phyloP scores from a whole-genome alignment of 805 yeast genomes.

The Ogataea siamensis region DNA sequence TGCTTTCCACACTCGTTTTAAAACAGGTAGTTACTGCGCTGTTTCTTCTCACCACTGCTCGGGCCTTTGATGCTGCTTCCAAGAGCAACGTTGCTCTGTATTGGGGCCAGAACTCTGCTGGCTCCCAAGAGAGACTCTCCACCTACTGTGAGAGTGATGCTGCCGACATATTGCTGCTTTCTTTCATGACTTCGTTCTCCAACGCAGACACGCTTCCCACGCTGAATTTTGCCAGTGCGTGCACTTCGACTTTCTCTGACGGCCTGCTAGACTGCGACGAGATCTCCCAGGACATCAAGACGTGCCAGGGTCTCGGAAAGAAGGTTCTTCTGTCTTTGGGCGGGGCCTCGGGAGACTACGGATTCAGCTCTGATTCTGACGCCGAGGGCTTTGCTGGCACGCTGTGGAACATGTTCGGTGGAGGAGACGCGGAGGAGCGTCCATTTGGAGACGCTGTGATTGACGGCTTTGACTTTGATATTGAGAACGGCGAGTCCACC shows the following conservation, averaged over 20 bases:
- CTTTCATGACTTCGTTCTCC: slow-evolving; percentile 70
- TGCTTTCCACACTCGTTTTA: slow-evolving; percentile 11
- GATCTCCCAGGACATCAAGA: slow-evolving; percentile 60
- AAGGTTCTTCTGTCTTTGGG: slow-evolving; percentile 76
- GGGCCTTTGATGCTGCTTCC: slow-evolving; percentile 37
- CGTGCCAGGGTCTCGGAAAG: slow-evolving; percentile 79
- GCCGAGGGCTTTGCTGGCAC: slow-evolving; percentile 62
- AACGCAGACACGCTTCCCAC: slow-evolving; percentile 36
- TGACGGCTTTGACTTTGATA: slow-evolving; percentile 83
- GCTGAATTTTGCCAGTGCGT: slow-evolving; percentile 57
- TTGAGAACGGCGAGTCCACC: slow-evolving; percentile 54
- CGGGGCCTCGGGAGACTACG: slow-evolving; percentile 63
- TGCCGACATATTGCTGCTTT: slow-evolving; percentile 68
- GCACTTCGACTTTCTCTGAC: slow-evolving; percentile 39
- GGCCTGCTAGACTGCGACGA: slow-evolving; percentile 42
- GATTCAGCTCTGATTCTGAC: slow-evolving; percentile 46
- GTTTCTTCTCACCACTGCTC: slow-evolving; percentile 13
- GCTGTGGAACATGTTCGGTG: slow-evolving; percentile 63
- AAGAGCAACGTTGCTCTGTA: slow-evolving; percentile 69
- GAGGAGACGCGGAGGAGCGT: slow-evolving; percentile 46
- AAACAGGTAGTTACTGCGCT: slow-evolving; percentile 14
- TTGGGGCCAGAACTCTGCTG: slow-evolving; percentile 89
- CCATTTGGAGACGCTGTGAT: slow-evolving; percentile 72
- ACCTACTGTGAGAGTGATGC: slow-evolving; percentile 65
- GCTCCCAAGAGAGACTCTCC: slow-evolving; percentile 45